A percentile compares a stretch with the other conserved stretches of the same genome.
Conservation (phyloP, 225 moss, liverwort and hornwort genomes). For the Pseudisothecium myosuroides region DNA sequence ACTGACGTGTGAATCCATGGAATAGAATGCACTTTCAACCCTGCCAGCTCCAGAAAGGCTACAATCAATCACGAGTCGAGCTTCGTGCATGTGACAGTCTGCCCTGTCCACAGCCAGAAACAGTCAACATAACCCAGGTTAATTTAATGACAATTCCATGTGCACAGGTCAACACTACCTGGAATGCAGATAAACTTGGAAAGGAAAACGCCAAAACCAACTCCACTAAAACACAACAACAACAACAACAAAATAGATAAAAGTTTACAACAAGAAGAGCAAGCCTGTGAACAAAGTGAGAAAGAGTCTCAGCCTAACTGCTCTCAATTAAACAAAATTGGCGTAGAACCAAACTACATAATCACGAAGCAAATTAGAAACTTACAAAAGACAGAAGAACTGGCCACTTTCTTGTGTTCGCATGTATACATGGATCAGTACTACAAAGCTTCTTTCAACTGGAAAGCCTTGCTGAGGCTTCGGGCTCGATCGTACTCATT, state of each 20-base stretch:
- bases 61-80: background rate
- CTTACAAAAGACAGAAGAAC: slow-evolving; percentile 1
- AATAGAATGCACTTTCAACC: background rate
- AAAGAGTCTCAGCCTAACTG: background rate
- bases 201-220: background rate
- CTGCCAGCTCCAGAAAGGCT: background rate
- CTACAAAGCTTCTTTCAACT: slow-evolving; percentile 84
- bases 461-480: slow-evolving; percentile 70
- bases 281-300: background rate
- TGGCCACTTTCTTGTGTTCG: background rate
- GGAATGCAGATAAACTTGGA: background rate
- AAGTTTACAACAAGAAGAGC: background rate
- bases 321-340: background rate
- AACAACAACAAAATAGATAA: background rate
- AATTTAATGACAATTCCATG: background rate
- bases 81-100: background rate
- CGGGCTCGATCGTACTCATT: slow-evolving; percentile 96
- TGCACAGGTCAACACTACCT: background rate
- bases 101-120: background rate
- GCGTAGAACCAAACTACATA: background rate
- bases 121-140: background rate
- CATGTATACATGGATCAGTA: background rate
- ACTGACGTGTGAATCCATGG: background rate
- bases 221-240: background rate
- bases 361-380: background rate